Evolutionary conservation across 2,329 filamentous ascomycete genomes (phyloP).

Genomic region (Beauveria brongniartii): DNA sequence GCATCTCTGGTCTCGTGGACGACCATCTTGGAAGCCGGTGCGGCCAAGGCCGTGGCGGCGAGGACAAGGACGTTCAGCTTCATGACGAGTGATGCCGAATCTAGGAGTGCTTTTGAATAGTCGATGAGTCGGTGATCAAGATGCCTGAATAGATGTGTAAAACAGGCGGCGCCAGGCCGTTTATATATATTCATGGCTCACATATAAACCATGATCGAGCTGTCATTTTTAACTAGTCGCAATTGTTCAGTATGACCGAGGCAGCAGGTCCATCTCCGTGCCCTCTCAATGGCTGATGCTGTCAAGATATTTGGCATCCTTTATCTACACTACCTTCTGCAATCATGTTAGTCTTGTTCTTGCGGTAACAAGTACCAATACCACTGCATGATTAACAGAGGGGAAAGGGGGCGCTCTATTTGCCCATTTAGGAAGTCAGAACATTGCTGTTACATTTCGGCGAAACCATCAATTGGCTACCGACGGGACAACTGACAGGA

Average conservation of each 20-base stretch:
- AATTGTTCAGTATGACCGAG: neutral
- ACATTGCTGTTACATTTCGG: neutral
- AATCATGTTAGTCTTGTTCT: neutral
- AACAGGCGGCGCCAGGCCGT: too few species aligned
- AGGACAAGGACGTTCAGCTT: neutral
- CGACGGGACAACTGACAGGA: neutral
- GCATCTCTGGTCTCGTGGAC: neutral
- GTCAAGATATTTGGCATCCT: too few species aligned
- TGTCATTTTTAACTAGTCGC: neutral
- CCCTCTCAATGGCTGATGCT: neutral
- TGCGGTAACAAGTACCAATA: neutral
- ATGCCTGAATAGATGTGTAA: neutral
- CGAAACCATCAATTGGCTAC: neutral
- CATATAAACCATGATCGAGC: too few species aligned
- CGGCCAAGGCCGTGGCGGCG: neutral
- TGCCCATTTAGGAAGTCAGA: neutral
- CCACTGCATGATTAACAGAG: neutral
- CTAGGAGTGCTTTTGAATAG: neutral
- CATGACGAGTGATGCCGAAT: neutral
- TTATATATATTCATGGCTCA: too few species aligned
- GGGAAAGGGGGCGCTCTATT: neutral
- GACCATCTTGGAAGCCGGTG: neutral
- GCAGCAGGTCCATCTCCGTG: too few species aligned
- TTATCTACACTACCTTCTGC: neutral
- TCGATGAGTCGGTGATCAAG: neutral